These are phyloP conservation scores for Berberis vulgaris DNA, from an alignment of 164 flowering plant species.

Conservation along the genomic window DNA sequence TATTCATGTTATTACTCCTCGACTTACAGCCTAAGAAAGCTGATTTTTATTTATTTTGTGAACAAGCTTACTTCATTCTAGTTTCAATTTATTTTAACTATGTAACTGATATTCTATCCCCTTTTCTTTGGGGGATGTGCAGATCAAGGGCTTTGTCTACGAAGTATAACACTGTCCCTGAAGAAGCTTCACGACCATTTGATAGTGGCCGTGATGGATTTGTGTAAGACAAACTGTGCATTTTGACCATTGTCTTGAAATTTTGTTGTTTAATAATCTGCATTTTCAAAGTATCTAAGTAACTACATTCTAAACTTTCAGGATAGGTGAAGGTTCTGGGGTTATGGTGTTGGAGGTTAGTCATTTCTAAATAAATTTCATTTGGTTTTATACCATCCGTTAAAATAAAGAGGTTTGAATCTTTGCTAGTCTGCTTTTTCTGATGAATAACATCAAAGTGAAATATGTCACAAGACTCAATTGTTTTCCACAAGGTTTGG, in stretches of 20 bases:
- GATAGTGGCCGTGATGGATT: constrained; percentile 95
- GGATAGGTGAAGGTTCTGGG: constrained; percentile 97
- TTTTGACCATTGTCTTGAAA: too few relatives aligned
- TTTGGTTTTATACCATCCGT: too few relatives aligned
- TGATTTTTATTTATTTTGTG: too few relatives aligned
- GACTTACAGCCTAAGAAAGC: too few relatives aligned
- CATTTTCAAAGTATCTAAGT: not conserved
- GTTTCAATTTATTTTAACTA: not conserved
- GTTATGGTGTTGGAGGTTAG: constrained; percentile 84
- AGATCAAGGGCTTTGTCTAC: constrained; percentile 79
- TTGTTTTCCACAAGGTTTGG: too few relatives aligned
- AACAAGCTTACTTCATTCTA: not conserved
- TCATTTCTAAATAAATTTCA: constrained; percentile 11
- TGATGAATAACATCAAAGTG: too few relatives aligned
- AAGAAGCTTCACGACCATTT: constrained; percentile 88
- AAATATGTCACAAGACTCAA: too few relatives aligned
- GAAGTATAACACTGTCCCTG: constrained; percentile 62
- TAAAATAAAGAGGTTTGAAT: too few relatives aligned
- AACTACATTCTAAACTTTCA: constrained; percentile 24
- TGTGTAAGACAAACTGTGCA: constrained; percentile 46
- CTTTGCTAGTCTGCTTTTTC: too few relatives aligned
- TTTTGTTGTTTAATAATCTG: too few relatives aligned
- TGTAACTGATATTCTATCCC: not conserved
- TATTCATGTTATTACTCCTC: too few relatives aligned
- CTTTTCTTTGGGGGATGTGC: not conserved